Conservation (phyloP, 257 asterid species). For the Rauvolfia tetraphylla region DNA sequence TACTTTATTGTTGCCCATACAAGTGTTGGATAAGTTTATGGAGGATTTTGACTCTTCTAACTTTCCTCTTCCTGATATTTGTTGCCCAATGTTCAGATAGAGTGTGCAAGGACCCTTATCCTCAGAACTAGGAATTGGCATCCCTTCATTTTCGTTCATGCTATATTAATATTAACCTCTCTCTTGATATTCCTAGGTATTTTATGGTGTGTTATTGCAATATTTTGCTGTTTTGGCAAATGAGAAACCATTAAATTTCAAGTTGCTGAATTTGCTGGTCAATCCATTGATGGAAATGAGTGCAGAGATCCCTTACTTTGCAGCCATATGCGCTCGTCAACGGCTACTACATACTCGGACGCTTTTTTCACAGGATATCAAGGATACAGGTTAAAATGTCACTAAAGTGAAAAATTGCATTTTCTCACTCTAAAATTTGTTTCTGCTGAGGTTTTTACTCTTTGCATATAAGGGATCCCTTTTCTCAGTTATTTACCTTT, state of each 20-base stretch:
- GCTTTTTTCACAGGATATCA: slow-evolving; percentile 62
- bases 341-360: slow-evolving; percentile 62
- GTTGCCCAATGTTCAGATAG: neutral
- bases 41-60: neutral
- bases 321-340: slow-evolving; percentile 96
- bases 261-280: slow-evolving; percentile 65
- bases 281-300: slow-evolving; percentile 95
- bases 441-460: neutral
- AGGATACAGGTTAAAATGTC: slow-evolving; percentile 54
- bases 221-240: slow-evolving; percentile 85
- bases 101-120: neutral
- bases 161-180: neutral
- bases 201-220: slow-evolving; percentile 85
- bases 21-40: neutral
- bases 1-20: neutral
- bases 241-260: slow-evolving; percentile 61
- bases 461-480: neutral
- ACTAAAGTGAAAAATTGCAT: neutral
- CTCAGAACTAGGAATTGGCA: neutral
- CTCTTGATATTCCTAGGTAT: slow-evolving; percentile 45
- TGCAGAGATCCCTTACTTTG: slow-evolving; percentile 87
- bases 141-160: neutral
- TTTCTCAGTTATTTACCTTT: neutral
- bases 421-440: neutral
- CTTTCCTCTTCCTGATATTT: neutral